Evolutionary conservation across 2,329 filamentous ascomycete genomes (phyloP), one percentile per base, ranked within the genome.

Genomic region (Colletotrichum somersetense): DNA sequence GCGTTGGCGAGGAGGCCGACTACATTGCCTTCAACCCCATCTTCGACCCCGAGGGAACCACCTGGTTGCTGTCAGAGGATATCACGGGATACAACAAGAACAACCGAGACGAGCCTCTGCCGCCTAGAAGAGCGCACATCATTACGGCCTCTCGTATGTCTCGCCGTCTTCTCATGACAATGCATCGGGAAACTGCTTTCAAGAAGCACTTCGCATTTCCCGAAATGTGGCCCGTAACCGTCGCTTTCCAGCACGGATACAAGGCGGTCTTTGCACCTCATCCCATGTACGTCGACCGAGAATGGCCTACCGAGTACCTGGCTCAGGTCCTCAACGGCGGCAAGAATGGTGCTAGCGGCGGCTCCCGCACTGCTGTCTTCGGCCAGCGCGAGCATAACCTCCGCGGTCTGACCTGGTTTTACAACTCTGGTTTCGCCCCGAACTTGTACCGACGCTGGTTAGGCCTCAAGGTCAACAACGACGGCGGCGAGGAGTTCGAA

Each of bases 261-360:
- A 98, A 98, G 84, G 95, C 94, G 48, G 95, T 98, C 18, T 97
- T 92, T 75, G 94, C 91, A 2, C 96, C 96, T 1, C 96, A 98
- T 77, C 94, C 95, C 1, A 88, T 97, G 67, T 98, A 92, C 79
- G 89, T 96, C 20, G 95, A 97, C 81, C 91, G 95, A 67, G 88
- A 90, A 77, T 98, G 96, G 96, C 95, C 95, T 0, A 88, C 89
- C 2, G 88, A 90, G 64, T 95, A 95, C 78, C 88, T 96, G 73
- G 92, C 94, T 46, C 88, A 88, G 46, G 90, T 93, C 1, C 93
- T 96, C 83, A 98, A 98, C 80, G 92, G 89, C 30, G 93, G 93
- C 26, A 87, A 88, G 44, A 93, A 94, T 78, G 93, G 92, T 18
- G 90, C 92, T 0, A 89, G 89, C 1, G 93, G 94, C n/a, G 93